phyloP scores from a whole-genome alignment of 73 alveolate species.

The Paramecium biaurelia region DNA sequence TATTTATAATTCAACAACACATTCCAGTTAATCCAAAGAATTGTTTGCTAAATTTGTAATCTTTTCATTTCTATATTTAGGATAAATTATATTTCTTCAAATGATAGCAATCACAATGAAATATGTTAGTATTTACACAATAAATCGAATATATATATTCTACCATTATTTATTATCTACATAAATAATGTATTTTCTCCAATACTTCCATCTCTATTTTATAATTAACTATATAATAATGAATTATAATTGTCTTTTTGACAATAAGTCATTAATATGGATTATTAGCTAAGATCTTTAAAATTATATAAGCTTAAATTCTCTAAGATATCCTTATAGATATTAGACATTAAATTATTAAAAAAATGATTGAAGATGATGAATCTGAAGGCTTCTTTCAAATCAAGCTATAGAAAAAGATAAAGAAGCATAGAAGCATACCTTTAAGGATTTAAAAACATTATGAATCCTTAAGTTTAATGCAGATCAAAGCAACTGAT shows the following conservation, averaged over 20 bases:
- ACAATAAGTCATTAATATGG: not conserved
- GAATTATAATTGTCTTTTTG: not conserved
- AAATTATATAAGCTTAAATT: not conserved
- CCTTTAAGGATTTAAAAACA: not conserved
- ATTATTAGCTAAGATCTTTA: not conserved
- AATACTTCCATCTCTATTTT: not conserved
- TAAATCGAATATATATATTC: not conserved
- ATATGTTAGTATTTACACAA: not conserved
- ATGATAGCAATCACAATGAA: not conserved
- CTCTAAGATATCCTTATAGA: not conserved
- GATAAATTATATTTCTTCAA: conserved; percentile 46
- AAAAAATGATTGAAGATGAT: conserved; percentile 14
- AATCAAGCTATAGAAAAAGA: not conserved
- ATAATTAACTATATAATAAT: not conserved
- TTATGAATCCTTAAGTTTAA: not conserved
- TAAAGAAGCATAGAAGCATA: not conserved
- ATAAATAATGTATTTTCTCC: not conserved
- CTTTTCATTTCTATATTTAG: not conserved
- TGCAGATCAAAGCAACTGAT: not conserved
- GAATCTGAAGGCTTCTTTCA: not conserved
- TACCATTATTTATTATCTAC: not conserved
- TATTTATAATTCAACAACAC: conserved; percentile 26
- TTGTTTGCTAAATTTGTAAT: conserved; percentile 18
- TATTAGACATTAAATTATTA: not conserved
- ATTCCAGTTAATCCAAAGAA: not conserved